A percentile compares a stretch with the other conserved stretches of the same genome.
Conservation (phyloP, 768 basidiomycete species). For the Xerocomus brunneocitrinus region DNA sequence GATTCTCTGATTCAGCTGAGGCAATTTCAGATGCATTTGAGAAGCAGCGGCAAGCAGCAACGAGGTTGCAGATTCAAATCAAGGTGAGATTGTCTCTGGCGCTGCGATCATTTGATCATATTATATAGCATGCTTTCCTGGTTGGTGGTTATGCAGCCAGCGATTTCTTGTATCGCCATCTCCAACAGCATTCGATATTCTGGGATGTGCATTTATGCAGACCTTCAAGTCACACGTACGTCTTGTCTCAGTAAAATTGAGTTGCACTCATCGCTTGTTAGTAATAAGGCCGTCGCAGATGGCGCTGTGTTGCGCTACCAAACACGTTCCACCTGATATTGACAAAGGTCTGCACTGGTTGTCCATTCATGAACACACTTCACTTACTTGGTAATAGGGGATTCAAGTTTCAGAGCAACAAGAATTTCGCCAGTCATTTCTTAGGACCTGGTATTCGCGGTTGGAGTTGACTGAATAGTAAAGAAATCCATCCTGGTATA, state of each 20-base stretch:
- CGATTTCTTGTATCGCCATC: conserved; percentile 40
- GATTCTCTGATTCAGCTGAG: conserved; percentile 41
- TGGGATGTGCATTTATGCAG: conserved; percentile 39
- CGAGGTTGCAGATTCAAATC: conserved; percentile 25
- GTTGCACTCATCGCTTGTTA: conserved; percentile 9
- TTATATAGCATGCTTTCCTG: conserved; percentile 36
- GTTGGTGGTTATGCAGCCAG: conserved; percentile 51
- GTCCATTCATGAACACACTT: no score
- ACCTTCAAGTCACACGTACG: conserved; percentile 48
- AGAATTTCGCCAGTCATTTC: no score
- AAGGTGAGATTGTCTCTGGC: conserved; percentile 2
- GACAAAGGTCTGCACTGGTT: no score
- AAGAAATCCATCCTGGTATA: no score
- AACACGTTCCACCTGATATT: no score
- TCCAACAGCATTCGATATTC: conserved; percentile 36
- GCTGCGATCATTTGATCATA: background rate
- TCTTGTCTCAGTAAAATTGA: background rate
- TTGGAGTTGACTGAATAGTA: no score
- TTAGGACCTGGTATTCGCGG: no score
- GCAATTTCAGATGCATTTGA: conserved; percentile 33
- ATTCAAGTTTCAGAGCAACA: no score
- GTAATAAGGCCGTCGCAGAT: conserved; percentile 49
- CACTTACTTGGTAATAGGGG: no score
- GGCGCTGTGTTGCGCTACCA: conserved; percentile 36
- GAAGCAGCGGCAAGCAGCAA: conserved; percentile 21